Base-by-base conservation (phyloP, 1,284 basidiomycete species). In the Moniliella sp. region DNA sequence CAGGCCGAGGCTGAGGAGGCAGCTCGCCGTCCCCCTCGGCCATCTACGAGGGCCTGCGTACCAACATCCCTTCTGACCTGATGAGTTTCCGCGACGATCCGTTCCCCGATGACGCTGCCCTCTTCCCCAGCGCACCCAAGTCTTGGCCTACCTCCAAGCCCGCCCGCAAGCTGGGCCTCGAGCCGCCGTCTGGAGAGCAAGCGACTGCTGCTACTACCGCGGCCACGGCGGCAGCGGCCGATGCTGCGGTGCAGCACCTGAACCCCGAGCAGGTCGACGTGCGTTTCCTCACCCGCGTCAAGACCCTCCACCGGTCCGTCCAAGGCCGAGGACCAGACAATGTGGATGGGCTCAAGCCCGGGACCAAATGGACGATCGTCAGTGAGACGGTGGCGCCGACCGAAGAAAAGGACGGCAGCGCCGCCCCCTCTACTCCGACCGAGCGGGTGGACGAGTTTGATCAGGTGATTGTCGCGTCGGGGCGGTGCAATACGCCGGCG, bases 401-500 rank as follows among this genome's bases (percentile, higher is more conserved):
- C 4, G 30, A 13, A 4, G 23, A n/a, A n/a, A n/a, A 25, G 19
- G 36, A 38, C 0, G 28, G 35, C 18, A 62, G 59, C 44, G 46
- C 36, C 25, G 42, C n/a, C 2, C 48, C 36, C 47, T 25, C 14
- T n/a, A n/a, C 21, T 7, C 21, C 21, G 2, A 28, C 30, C n/a
- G 18, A 18, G 10, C 30, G 7, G 2, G 19, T 26, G 1, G 43
- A 44, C n/a, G 12, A 12, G 4, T 52, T 32, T 23, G 47, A 54
- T 19, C 33, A 41, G 23, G 25, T 59, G 2, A 38, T 56, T 2
- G 33, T 66, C 11, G 61, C 64, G 0, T 65, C 64, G 32, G 68
- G 68, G 0, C 63, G 68, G 37, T 69, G 69, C 43, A 58, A 53
- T 17, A 62, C 64, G 32, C 64, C 65, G 0, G 65, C 53, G 36